These are phyloP conservation scores for Leucaena leucocephala DNA, from an alignment of 306 rosid genomes.

Conservation along the genomic window DNA sequence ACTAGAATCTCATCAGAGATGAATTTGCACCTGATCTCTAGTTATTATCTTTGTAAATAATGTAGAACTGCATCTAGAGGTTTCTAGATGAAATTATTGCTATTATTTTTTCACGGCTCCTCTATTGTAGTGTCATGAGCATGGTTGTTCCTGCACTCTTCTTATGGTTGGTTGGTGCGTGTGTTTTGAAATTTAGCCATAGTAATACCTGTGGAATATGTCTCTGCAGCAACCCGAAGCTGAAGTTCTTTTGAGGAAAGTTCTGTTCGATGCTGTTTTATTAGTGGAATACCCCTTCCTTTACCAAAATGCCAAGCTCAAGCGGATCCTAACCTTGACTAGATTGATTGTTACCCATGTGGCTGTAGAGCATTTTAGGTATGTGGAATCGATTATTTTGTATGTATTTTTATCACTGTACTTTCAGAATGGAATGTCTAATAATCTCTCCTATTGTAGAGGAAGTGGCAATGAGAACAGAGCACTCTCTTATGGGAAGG, in stretches of 20 bases:
- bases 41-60: neutral
- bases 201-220: conserved; percentile 16
- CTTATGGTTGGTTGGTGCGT: conserved; percentile 13
- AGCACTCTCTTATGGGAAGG: conserved; percentile 55
- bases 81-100: neutral
- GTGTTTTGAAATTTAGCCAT: conserved; percentile 26
- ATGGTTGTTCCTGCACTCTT: conserved; percentile 4
- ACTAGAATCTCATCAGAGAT: neutral
- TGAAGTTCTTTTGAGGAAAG: conserved; percentile 61
- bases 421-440: conserved; percentile 25
- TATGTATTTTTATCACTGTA: conserved; percentile 8
- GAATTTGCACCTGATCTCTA: neutral
- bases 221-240: conserved; percentile 68
- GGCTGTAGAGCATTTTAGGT: conserved; percentile 72
- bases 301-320: conserved; percentile 42
- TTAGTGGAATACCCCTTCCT: conserved; percentile 76
- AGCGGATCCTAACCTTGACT: conserved; percentile 50
- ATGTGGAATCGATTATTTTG: conserved; percentile 19
- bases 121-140: conserved; percentile 19
- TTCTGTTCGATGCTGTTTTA: conserved; percentile 68
- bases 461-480: conserved; percentile 67
- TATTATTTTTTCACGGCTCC: neutral
- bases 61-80: neutral
- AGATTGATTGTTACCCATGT: conserved; percentile 67
- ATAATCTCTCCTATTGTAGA: conserved; percentile 45